Percentiles rank a stretch among this genome's conserved stretches.
phyloP scores from a whole-genome alignment of 2,329 filamentous ascomycete species.

The Nannizzia gypsea region DNA sequence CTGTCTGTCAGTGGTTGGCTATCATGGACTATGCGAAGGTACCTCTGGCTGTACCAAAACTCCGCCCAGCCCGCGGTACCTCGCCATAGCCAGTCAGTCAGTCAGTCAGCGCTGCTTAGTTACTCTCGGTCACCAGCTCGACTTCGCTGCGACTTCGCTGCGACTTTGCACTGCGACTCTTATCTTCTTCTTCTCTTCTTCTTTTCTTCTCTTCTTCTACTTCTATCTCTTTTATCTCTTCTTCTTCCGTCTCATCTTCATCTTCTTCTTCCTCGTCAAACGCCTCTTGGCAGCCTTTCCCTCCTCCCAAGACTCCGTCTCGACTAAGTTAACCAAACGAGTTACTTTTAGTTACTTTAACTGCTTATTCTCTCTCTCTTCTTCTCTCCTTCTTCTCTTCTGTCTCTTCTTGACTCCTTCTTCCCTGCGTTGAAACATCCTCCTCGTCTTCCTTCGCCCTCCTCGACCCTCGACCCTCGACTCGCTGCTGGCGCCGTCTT shows the following conservation, averaged over 20 bases:
- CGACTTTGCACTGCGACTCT: conserved; percentile 6
- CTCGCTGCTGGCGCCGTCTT: neutral
- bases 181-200: conserved; percentile 4
- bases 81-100: neutral
- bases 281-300: conserved; percentile 4
- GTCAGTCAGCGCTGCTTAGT: neutral
- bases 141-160: too few species aligned
- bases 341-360: too few species aligned
- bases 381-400: neutral
- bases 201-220: conserved; percentile 12
- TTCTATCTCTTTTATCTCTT: neutral
- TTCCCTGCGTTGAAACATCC: neutral
- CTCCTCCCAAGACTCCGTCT: conserved; percentile 13
- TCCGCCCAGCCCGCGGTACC: neutral
- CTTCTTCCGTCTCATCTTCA: conserved; percentile 10
- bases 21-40: neutral
- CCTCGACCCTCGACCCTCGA: too few species aligned
- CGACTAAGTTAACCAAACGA: too few species aligned
- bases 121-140: neutral
- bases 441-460: neutral
- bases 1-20: too few species aligned
- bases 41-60: neutral
- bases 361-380: neutral
- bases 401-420: neutral
- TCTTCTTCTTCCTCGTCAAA: conserved; percentile 10